phyloP scores from a whole-genome alignment of 2,329 filamentous ascomycete genomes.

The Ilyonectria sp. region DNA sequence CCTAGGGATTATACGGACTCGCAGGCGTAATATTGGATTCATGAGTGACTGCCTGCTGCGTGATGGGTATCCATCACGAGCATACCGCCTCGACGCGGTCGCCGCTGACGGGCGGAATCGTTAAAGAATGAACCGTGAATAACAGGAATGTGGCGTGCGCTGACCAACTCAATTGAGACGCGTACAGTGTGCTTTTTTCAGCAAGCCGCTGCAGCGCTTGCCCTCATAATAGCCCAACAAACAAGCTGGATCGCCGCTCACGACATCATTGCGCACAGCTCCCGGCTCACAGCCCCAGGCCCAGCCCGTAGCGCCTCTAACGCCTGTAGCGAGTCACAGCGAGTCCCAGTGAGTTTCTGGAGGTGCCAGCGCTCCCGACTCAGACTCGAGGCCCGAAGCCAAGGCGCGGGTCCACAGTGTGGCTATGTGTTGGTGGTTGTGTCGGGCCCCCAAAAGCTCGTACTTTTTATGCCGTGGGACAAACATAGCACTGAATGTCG shows the following conservation, averaged over 20 bases:
- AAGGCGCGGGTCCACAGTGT: constrained; percentile 26
- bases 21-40: background rate
- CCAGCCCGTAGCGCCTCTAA: constrained; percentile 5
- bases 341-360: constrained; percentile 8
- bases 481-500: constrained; percentile 46
- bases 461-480: constrained; percentile 41
- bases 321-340: background rate
- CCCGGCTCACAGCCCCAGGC: background rate
- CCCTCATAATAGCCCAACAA: background rate
- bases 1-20: constrained; percentile 1
- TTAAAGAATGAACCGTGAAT: constrained; percentile 21
- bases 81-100: constrained; percentile 7
- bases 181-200: constrained; percentile 11
- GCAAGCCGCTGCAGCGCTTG: background rate
- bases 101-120: background rate
- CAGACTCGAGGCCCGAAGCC: constrained; percentile 9
- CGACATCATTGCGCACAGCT: constrained; percentile 2
- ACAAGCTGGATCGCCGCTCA: background rate
- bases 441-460: constrained; percentile 23
- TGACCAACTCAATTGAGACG: background rate
- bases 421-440: constrained; percentile 40
- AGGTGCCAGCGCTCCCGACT: constrained; percentile 8
- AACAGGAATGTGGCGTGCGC: constrained; percentile 27
- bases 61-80: constrained; percentile 1
- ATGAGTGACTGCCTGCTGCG: background rate